Evolutionary conservation across 2,329 filamentous ascomycete genomes (phyloP), one percentile per base, ranked within the genome.

Genomic region (Colletotrichum navitas): DNA sequence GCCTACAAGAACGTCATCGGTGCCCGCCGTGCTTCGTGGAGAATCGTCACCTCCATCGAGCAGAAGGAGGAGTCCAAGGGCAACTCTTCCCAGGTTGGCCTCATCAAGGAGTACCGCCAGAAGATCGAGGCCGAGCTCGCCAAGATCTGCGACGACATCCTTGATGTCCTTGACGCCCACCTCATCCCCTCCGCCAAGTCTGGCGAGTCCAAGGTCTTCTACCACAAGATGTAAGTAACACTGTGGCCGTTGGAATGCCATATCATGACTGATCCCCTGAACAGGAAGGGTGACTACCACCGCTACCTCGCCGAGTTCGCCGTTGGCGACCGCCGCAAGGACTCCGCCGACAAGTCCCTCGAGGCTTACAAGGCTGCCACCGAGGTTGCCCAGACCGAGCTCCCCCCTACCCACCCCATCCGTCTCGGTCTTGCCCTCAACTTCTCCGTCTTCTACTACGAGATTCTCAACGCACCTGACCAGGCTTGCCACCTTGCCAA

Each of bases 21-120:
- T 84, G 93, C 95, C 79, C 93, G 95, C 84, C 95, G 95, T 91
- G 95, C 95, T 76, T 98, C 95, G 76, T 98, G 95, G 95, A 94
- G 95, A 89, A 98, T 98, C 84, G 93, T 98, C 81, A 96, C 95
- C 82, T 97, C 94, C 79, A 98, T 98, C 81, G 95, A 98, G 90
- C 95, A 98, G 88, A 98, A 98, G 91, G 95, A 98, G 89, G 95
- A 98, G 88, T 96, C 94, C 82, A 98, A 98, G 92, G 95, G 95
- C 89, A 97, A 95, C 86, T 92, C 94, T 78, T 89, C 91, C 78
- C 95, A 98, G 86, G 94, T 98, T 77, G 85, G 87, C 79, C 90
- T 96, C 76, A 98, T 98, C 88, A 96, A 96, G 89, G 94, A 97
- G 85, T 98, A 98, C 91, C 95, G 95, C 83, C 92, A 95, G 86